Percentiles rank a stretch among this genome's conserved stretches.
Evolutionary conservation across 148 eudicot genomes (phyloP).

Genomic region (Amaranthus hypochondriacus): DNA sequence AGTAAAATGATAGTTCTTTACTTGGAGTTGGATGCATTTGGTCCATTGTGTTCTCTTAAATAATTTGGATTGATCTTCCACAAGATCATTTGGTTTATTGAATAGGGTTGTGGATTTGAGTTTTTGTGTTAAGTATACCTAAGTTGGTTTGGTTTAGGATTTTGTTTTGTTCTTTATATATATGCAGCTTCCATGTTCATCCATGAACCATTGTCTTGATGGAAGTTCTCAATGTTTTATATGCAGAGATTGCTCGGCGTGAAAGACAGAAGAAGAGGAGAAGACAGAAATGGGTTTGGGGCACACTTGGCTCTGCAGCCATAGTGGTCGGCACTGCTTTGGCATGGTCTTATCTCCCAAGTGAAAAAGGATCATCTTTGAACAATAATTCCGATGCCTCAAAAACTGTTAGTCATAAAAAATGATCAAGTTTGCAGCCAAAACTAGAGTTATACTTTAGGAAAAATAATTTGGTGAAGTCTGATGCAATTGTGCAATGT

Average conservation of each 20-base stretch:
- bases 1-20: too few species aligned
- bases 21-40: too few species aligned
- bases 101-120: too few species aligned
- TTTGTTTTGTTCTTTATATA: too few species aligned
- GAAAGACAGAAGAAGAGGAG: conserved; percentile 72
- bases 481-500: conserved; percentile 25
- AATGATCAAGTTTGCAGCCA: conserved; percentile 28
- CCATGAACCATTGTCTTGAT: too few species aligned
- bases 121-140: too few species aligned
- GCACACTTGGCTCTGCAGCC: conserved; percentile 51
- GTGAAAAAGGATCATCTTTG: conserved; percentile 50
- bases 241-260: conserved; percentile 61
- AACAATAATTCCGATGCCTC: conserved; percentile 22
- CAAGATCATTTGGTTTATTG: too few species aligned
- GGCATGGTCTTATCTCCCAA: conserved; percentile 69
- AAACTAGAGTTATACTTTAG: conserved; percentile 13
- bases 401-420: conserved; percentile 22
- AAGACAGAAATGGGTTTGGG: conserved; percentile 81
- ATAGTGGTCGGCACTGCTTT: conserved; percentile 64
- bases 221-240: not conserved
- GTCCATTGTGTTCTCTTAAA: too few species aligned
- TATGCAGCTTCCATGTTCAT: too few species aligned
- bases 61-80: too few species aligned
- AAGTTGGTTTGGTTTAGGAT: too few species aligned
- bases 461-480: conserved; percentile 14